Evolutionary conservation across 345 rosid genomes (phyloP), one percentile per base, ranked within the genome.

Genomic region (Heritiera littoralis): DNA sequence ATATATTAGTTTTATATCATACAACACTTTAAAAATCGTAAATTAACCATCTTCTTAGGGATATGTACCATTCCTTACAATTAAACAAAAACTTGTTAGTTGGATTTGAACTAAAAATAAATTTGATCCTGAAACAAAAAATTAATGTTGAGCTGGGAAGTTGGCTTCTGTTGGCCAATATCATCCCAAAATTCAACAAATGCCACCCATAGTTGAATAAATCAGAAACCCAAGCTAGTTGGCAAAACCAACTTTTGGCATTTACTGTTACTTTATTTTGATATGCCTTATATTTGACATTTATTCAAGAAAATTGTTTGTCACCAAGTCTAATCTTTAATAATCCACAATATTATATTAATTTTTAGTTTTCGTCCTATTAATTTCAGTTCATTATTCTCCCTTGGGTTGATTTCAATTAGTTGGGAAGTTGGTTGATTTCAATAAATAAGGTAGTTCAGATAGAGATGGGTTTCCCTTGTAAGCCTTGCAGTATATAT

Each of bases 201-300:
- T 55, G 20, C 32, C 51, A 54, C 48, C 49, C 48, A 72, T 38
- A 35, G 64, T 55, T 72, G 63, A 72, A 55, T 5, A 54, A 54
- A 35, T 38, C 61, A 54, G 28, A 52, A 20, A 49, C 13, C 61
- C 75, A 15, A 15, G 3, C 5, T 52, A 72, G 64, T 55, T 35
- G 64, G 49, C 76, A 72, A 72, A 35, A 38, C 76, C 64, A 72
- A 72, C 76, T 55, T 54, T 54, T 35, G 76, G 14, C 30, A 52
- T 52, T 35, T 54, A 13, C n/a, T 20, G 3, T 7, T 72, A 1
- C 75, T 72, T 51, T 3, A 15, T 32, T 72, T 15, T 32, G 14
- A 2, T 54, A 35, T 32, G 35, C 23, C 13, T 32, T 35, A 1
- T 9, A 30, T 30, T 51, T 64, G n/a, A 64, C 17, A 4, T 11